Conservation (phyloP, 108 stramenopile species). For the Skeletonema potamos region DNA sequence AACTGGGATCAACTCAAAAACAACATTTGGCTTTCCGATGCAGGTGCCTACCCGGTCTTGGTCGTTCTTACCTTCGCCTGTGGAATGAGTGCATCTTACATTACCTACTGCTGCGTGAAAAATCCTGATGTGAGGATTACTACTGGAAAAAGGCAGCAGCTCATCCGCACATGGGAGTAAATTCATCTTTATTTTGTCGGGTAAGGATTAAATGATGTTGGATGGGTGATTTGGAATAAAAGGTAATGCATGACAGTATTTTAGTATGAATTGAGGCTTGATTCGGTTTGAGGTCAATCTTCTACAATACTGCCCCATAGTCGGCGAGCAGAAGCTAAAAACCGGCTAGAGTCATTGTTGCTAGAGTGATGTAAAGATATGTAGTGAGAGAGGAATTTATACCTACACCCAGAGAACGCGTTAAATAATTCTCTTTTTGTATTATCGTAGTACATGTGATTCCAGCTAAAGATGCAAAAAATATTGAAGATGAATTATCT, state of each 20-base stretch:
- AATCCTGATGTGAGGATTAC: constrained; percentile 64
- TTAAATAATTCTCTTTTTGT: no score
- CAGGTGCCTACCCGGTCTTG: constrained; percentile 77
- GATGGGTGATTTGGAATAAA: constrained; percentile 1
- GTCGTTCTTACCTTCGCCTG: constrained; percentile 49
- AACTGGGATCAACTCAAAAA: constrained; percentile 36
- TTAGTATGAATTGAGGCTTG: neutral
- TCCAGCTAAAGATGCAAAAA: no score
- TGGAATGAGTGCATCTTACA: constrained; percentile 44
- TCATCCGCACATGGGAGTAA: constrained; percentile 62
- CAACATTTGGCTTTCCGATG: constrained; percentile 62
- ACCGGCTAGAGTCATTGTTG: neutral
- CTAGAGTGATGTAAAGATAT: neutral
- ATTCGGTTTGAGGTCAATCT: neutral
- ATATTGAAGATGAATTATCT: no score
- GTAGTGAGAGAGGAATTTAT: neutral
- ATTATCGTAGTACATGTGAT: no score
- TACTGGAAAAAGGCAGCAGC: constrained; percentile 48
- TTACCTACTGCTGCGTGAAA: constrained; percentile 10
- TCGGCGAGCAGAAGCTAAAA: neutral
- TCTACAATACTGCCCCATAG: neutral
- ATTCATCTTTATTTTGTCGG: neutral
- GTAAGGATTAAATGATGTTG: neutral
- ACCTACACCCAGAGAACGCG: neutral
- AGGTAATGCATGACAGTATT: neutral